phyloP scores from a whole-genome alignment of 192 early-diverging fungal species.

The Linnemannia exigua region DNA sequence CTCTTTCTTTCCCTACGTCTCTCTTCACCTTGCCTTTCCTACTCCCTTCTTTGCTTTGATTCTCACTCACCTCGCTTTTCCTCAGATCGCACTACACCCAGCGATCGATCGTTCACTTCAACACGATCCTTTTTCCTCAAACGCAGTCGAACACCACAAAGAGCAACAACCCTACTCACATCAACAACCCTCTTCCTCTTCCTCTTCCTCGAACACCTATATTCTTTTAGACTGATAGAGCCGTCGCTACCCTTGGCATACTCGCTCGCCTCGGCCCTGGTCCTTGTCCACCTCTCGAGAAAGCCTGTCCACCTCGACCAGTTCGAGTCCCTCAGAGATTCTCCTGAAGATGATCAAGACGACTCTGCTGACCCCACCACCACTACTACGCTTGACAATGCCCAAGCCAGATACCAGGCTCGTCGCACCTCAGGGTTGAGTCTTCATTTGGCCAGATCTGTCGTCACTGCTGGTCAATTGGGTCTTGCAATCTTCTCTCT shows the following conservation, averaged over 20 bases:
- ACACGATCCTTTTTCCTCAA: neutral
- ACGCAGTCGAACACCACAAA: neutral
- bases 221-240: slow-evolving; percentile 19
- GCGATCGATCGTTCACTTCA: neutral
- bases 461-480: slow-evolving; percentile 25
- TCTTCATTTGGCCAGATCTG: slow-evolving; percentile 27
- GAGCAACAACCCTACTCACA: neutral
- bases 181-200: neutral
- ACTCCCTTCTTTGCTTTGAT: neutral
- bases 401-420: slow-evolving; percentile 23
- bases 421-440: slow-evolving; percentile 16
- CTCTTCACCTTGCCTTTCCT: neutral
- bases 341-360: neutral
- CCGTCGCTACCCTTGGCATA: slow-evolving; percentile 23
- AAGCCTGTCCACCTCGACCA: slow-evolving; percentile 31
- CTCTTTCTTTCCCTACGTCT: neutral
- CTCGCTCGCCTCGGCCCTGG: slow-evolving; percentile 12
- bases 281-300: slow-evolving; percentile 27
- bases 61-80: neutral
- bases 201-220: neutral
- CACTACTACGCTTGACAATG: neutral
- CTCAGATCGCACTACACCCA: neutral
- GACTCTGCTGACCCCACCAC: neutral
- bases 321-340: slow-evolving; percentile 21
- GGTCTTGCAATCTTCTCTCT: slow-evolving; percentile 23